Base-by-base conservation (phyloP, 2,329 filamentous ascomycete species). In the Apiospora pterosperma region DNA sequence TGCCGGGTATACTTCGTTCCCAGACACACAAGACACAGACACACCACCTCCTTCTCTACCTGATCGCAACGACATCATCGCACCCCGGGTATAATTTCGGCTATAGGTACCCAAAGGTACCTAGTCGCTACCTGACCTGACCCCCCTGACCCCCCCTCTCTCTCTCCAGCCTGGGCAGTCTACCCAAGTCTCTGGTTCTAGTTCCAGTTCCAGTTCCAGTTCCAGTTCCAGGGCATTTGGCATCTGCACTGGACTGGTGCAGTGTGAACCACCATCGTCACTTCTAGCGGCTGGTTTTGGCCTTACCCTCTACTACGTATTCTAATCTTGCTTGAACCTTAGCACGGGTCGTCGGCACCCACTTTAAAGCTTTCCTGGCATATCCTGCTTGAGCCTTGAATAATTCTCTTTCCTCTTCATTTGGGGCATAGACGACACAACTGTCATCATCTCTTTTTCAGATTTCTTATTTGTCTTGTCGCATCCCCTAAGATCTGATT, bases 311-410 rank as follows among this genome's bases (percentile, higher is more conserved):
- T 34, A 28, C 48, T n/a, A n/a, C n/a, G n/a, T n/a, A n/a, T n/a
- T 55, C 48, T 55, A 55, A 55, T 25, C 48, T 55, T 34, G 28
- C 48, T 55, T 55, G 28, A 55, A 55, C 48, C 48, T 55, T 55
- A 55, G 48, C 48, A 55, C 48, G 48, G 48, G 48, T 55, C 48
- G 48, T 28, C 48, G 48, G 48, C 48, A 55, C 12, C 48, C 48
- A 55, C 48, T 55, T 55, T 55, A 55, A 55, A 55, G 48, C 48
- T 55, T 55, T 55, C 48, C 28, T 55, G 48, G 28, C 28, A 55
- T 55, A 55, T 55, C 48, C 48, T 34, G 48, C 34, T 55, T 55
- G 48, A 55, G 48, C 48, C 48, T 34, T 34, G 48, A 55, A 55
- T 55, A 55, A 55, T 34, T 55, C 19, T 55, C 28, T 34, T 34